phyloP scores from a whole-genome alignment of 2,329 filamentous ascomycete genomes.

The Ascomycota sp. region DNA sequence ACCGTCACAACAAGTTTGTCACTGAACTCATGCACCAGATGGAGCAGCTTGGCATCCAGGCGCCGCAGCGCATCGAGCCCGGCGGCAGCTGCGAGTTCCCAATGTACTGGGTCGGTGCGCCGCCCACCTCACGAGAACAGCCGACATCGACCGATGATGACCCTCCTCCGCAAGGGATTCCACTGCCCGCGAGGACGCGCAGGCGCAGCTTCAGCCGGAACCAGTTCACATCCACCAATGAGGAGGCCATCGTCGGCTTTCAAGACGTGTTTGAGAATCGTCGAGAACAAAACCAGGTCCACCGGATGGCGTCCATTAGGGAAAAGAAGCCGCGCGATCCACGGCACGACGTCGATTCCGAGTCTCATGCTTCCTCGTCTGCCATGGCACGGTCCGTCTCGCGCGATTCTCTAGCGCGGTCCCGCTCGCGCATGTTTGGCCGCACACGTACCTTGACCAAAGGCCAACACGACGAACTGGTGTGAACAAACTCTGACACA shows the following conservation, averaged over 20 bases:
- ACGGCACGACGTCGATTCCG: slow-evolving; percentile 8
- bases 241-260: slow-evolving; percentile 18
- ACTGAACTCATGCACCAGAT: slow-evolving; percentile 78
- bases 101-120: slow-evolving; percentile 27
- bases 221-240: slow-evolving; percentile 8
- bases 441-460: slow-evolving; percentile 11
- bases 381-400: slow-evolving; percentile 7
- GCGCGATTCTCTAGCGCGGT: slow-evolving; percentile 6
- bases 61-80: slow-evolving; percentile 39
- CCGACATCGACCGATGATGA: background rate
- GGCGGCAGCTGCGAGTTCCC: slow-evolving; percentile 51
- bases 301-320: slow-evolving; percentile 16
- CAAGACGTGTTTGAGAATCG: slow-evolving; percentile 25
- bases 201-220: slow-evolving; percentile 3
- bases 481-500: slow-evolving; percentile 4
- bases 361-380: slow-evolving; percentile 9
- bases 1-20: slow-evolving; percentile 84
- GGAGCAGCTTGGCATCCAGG: slow-evolving; percentile 67
- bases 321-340: slow-evolving; percentile 14
- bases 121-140: slow-evolving; percentile 12
- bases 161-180: background rate
- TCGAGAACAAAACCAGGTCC: slow-evolving; percentile 13
- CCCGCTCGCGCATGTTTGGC: slow-evolving; percentile 10
- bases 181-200: background rate
- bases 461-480: slow-evolving; percentile 9